These are phyloP conservation scores for Pyrus communis DNA, from an alignment of 306 rosid genomes.

Conservation along the genomic window DNA sequence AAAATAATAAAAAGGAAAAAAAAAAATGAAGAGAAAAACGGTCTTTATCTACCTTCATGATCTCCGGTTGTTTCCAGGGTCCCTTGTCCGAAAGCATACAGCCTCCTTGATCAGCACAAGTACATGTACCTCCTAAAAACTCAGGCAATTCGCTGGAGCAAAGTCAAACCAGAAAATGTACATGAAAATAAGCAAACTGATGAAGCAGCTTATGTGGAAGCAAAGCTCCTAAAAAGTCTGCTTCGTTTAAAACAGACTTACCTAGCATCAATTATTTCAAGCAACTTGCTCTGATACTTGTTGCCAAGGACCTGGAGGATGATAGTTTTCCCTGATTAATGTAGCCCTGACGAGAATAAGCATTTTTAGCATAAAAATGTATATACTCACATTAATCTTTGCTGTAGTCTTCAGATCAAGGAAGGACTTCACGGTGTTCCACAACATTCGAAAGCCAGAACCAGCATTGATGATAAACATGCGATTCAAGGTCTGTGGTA, in stretches of 20 bases:
- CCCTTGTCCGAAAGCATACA: constrained; percentile 90
- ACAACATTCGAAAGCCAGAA: constrained; percentile 85
- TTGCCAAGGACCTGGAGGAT: constrained; percentile 78
- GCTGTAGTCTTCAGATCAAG: constrained; percentile 91
- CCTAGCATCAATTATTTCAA: constrained; percentile 86
- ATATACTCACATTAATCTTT: constrained; percentile 62
- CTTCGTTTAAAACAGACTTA: constrained; percentile 15
- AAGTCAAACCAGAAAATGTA: not conserved
- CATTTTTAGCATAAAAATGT: constrained; percentile 11
- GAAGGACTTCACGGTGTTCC: constrained; percentile 90
- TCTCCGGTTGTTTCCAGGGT: constrained; percentile 75
- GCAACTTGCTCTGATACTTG: constrained; percentile 75
- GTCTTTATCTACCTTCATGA: constrained; percentile 35
- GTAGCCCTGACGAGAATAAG: constrained; percentile 10
- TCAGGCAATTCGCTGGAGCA: constrained; percentile 77
- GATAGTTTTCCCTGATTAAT: constrained; percentile 14
- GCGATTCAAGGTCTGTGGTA: constrained; percentile 82
- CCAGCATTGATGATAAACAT: constrained; percentile 99
- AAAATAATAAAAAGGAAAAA: not conserved
- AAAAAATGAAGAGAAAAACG: not conserved
- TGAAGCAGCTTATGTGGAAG: not conserved
- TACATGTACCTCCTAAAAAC: constrained; percentile 83
- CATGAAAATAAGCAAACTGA: not conserved
- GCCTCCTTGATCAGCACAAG: constrained; percentile 77
- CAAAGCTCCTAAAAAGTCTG: not conserved